A percentile compares a stretch with the other conserved stretches of the same genome.
phyloP scores from a whole-genome alignment of 2,329 filamentous ascomycete species.

The Cladosporium sp. region DNA sequence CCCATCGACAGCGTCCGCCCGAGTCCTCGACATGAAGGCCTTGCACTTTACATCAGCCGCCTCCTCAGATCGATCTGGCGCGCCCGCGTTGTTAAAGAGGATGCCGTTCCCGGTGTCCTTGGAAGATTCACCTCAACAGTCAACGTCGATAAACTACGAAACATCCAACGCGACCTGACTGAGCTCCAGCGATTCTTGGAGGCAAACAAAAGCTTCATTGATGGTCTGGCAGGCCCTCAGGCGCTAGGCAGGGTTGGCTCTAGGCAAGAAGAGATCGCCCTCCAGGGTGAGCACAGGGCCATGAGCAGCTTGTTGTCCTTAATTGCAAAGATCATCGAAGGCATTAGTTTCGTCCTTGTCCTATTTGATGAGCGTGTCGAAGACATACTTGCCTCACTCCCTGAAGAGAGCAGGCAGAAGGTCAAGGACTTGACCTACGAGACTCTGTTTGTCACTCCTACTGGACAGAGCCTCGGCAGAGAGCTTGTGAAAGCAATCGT shows the following conservation, averaged over 20 bases:
- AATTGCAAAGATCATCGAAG: constrained; percentile 87
- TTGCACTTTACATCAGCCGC: constrained; percentile 80
- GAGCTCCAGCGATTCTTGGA: constrained; percentile 76
- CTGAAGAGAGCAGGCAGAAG: constrained; percentile 62
- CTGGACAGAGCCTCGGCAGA: constrained; percentile 85
- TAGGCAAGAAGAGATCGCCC: constrained; percentile 83
- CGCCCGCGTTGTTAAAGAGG: constrained; percentile 62
- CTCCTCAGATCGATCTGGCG: constrained; percentile 89
- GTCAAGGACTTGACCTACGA: constrained; percentile 81
- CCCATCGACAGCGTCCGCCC: constrained; percentile 78
- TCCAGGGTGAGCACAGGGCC: constrained; percentile 91
- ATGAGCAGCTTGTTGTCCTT: constrained; percentile 80
- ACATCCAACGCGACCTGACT: constrained; percentile 75
- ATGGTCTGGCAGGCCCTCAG: constrained; percentile 86
- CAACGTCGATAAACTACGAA: constrained; percentile 60
- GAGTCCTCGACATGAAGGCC: constrained; percentile 82
- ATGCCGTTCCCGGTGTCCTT: constrained; percentile 52
- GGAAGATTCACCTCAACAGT: constrained; percentile 65
- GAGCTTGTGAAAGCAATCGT: constrained; percentile 96
- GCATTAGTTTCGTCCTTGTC: constrained; percentile 92
- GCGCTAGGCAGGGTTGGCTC: constrained; percentile 72
- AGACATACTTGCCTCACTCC: constrained; percentile 75
- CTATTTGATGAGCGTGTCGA: constrained; percentile 89
- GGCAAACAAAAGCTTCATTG: constrained; percentile 84
- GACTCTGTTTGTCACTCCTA: constrained; percentile 70